These are phyloP conservation scores for Fistulinella prunicolor DNA, from an alignment of 768 basidiomycete species.

Conservation along the genomic window DNA sequence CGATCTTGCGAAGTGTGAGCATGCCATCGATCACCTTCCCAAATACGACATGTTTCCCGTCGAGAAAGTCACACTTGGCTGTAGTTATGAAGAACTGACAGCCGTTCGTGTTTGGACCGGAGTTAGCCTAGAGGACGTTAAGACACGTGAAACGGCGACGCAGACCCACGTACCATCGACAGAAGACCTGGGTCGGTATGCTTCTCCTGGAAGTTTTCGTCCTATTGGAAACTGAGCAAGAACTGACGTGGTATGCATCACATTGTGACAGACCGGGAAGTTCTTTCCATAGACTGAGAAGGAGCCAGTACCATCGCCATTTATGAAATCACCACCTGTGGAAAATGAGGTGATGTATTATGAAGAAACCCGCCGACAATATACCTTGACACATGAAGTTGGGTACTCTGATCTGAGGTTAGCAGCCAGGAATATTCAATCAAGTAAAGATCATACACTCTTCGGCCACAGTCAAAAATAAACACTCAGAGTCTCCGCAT, in stretches of 20 bases:
- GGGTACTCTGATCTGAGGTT: slow-evolving; percentile 53
- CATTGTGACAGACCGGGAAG: slow-evolving; percentile 62
- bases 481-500: no score
- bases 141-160: not conserved
- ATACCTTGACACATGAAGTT: slow-evolving; percentile 96
- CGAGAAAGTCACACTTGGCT: slow-evolving; percentile 91
- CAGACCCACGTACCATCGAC: slow-evolving; percentile 66
- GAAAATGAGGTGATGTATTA: not conserved
- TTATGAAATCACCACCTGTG: slow-evolving; percentile 89
- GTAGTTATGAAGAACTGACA: slow-evolving; percentile 99
- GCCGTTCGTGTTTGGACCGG: slow-evolving; percentile 91
- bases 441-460: slow-evolving; percentile 57
- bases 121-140: slow-evolving; percentile 70
- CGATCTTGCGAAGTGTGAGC: slow-evolving; percentile 94
- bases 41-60: slow-evolving; percentile 93
- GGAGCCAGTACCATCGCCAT: slow-evolving; percentile 91
- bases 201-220: slow-evolving; percentile 93
- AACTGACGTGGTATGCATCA: not conserved
- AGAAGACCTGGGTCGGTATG: slow-evolving; percentile 83
- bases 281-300: slow-evolving; percentile 98
- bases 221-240: slow-evolving; percentile 42
- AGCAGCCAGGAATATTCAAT: slow-evolving; percentile 2
- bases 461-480: slow-evolving; percentile 27
- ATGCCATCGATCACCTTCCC: slow-evolving; percentile 90
- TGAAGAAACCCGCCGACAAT: not conserved